Conservation (phyloP, 1,284 basidiomycete genomes). For the Ceratobasidium sp. region DNA sequence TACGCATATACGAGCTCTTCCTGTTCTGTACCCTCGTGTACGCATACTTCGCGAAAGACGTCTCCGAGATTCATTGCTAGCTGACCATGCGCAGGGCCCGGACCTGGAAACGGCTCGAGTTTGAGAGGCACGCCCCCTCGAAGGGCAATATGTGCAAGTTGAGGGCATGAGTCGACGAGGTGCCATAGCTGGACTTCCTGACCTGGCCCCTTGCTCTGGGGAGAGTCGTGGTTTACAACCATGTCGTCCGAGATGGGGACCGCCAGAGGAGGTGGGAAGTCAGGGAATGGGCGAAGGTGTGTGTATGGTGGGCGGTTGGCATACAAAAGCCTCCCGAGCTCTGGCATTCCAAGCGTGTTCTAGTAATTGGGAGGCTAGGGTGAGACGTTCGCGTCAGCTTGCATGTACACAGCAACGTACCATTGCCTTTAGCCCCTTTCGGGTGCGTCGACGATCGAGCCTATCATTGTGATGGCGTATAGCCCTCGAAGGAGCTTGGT, state of each 20-base stretch:
- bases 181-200: slow-evolving; percentile 16
- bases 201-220: background rate
- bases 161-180: background rate
- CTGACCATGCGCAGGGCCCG: slow-evolving; percentile 8
- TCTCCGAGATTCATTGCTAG: slow-evolving; percentile 15
- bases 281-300: slow-evolving; percentile 18
- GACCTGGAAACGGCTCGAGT: slow-evolving; percentile 19
- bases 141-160: background rate
- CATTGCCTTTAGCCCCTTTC: background rate
- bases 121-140: slow-evolving; percentile 21
- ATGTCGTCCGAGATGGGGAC: background rate
- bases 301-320: slow-evolving; percentile 7
- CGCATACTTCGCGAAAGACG: background rate
- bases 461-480: background rate
- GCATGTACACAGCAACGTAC: background rate
- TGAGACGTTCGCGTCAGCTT: background rate
- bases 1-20: slow-evolving; percentile 4
- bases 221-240: background rate
- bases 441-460: background rate
- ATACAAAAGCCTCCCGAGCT: background rate
- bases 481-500: slow-evolving; percentile 10
- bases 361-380: background rate
- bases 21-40: background rate
- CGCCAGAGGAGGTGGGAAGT: slow-evolving; percentile 9
- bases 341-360: slow-evolving; percentile 24